Conservation (phyloP, 2,329 filamentous ascomycete species). For the Chaetomium sp. region DNA sequence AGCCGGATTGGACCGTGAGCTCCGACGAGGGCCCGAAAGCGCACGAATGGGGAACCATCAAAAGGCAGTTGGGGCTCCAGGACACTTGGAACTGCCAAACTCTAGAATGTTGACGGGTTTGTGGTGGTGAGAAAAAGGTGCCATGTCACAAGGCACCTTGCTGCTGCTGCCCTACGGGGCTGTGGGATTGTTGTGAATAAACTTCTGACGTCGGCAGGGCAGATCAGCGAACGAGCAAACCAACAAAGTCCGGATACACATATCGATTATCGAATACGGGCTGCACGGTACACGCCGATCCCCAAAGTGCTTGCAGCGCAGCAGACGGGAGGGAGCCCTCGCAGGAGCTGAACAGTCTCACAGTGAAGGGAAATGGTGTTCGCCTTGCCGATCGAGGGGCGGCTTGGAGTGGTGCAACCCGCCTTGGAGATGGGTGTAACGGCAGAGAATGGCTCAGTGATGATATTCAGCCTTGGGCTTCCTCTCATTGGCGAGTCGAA, state of each 20-base stretch:
- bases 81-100: background rate
- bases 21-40: background rate
- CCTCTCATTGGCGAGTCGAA: background rate
- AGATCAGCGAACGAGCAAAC: background rate
- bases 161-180: background rate
- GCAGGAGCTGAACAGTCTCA: background rate
- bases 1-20: background rate
- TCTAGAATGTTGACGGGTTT: background rate
- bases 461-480: background rate
- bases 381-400: background rate
- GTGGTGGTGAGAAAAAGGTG: background rate
- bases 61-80: background rate
- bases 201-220: constrained; percentile 4
- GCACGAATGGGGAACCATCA: background rate
- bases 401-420: background rate
- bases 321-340: background rate
- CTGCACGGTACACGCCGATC: background rate
- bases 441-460: background rate
- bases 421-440: background rate
- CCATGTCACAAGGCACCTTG: background rate
- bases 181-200: constrained; percentile 1
- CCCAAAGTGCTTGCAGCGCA: background rate
- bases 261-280: background rate
- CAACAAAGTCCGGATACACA: background rate
- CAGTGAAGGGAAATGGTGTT: background rate